These are phyloP conservation scores for Abrus precatorius DNA, from an alignment of 306 rosid genomes.

Conservation along the genomic window DNA sequence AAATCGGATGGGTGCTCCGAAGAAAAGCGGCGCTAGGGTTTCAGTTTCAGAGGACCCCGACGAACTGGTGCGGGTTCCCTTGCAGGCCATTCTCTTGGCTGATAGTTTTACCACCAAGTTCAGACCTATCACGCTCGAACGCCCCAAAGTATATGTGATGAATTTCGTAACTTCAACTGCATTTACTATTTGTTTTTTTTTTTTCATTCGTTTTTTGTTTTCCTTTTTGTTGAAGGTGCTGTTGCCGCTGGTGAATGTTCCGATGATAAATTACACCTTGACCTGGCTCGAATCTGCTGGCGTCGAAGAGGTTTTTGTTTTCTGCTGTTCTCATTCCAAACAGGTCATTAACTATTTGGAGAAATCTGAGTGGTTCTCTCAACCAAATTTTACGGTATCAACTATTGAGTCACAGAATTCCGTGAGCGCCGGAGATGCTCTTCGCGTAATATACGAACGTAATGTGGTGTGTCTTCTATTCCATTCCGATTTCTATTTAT, in stretches of 20 bases:
- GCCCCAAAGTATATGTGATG: conserved; percentile 73
- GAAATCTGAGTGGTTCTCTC: conserved; percentile 83
- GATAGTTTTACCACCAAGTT: conserved; percentile 93
- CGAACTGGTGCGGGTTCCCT: conserved; percentile 78
- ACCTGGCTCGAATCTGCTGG: conserved; percentile 99
- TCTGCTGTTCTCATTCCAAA: conserved; percentile 92
- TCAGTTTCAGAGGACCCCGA: conserved; percentile 87
- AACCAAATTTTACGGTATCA: conserved; percentile 74
- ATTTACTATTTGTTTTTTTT: background rate
- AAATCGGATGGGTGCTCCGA: conserved; percentile 76
- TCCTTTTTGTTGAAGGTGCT: conserved; percentile 63
- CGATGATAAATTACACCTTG: conserved; percentile 89
- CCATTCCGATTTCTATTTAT: background rate
- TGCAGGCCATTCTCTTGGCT: conserved; percentile 92
- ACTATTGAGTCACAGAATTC: conserved; percentile 90
- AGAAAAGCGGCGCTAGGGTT: conserved; percentile 71
- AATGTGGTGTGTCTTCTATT: conserved; percentile 76
- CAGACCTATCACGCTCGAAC: conserved; percentile 97
- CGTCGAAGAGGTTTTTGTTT: conserved; percentile 94
- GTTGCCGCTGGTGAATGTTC: conserved; percentile 85
- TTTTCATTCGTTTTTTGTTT: background rate
- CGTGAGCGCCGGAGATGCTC: conserved; percentile 92
- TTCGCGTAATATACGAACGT: conserved; percentile 89
- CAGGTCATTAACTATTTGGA: conserved; percentile 88
- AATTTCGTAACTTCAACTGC: background rate